Percentiles rank a stretch among this genome's conserved stretches.
These are phyloP conservation scores for Escallonia rubra DNA, from an alignment of 129 eudicot species.

Conservation along the genomic window DNA sequence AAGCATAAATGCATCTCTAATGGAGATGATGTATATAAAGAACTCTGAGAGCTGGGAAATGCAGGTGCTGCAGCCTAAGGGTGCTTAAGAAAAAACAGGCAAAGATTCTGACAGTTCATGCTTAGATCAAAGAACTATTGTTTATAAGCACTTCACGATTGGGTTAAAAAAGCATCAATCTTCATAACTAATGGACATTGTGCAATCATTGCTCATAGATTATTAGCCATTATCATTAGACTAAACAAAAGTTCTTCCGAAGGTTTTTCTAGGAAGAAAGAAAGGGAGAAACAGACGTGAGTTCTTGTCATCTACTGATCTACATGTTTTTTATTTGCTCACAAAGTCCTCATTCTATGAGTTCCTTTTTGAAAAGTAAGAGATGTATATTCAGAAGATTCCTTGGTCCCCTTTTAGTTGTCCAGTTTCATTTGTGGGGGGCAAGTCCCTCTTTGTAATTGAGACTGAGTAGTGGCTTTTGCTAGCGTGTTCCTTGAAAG, in stretches of 20 bases:
- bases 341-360: conserved; percentile 9
- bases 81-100: conserved; percentile 24
- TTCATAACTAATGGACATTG: conserved; percentile 35
- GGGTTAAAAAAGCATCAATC: conserved; percentile 50
- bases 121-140: conserved; percentile 3
- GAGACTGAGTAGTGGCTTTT: conserved; percentile 4
- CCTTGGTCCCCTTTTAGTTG: conserved; percentile 16
- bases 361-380: conserved; percentile 16
- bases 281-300: conserved; percentile 27
- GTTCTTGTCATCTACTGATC: conserved; percentile 48
- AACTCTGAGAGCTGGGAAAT: conserved; percentile 5
- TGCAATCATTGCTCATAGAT: background rate
- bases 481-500: background rate
- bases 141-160: conserved; percentile 43
- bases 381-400: conserved; percentile 1
- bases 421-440: conserved; percentile 53
- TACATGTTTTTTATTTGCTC: conserved; percentile 31
- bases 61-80: conserved; percentile 10
- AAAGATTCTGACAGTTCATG: conserved; percentile 74
- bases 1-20: background rate
- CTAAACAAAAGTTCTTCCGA: background rate
- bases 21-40: background rate
- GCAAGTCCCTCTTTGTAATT: conserved; percentile 27
- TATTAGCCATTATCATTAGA: conserved; percentile 1
- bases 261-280: background rate